These are phyloP conservation scores for Paecilomyces formosus DNA, from an alignment of 2,329 filamentous ascomycete species.

Conservation along the genomic window DNA sequence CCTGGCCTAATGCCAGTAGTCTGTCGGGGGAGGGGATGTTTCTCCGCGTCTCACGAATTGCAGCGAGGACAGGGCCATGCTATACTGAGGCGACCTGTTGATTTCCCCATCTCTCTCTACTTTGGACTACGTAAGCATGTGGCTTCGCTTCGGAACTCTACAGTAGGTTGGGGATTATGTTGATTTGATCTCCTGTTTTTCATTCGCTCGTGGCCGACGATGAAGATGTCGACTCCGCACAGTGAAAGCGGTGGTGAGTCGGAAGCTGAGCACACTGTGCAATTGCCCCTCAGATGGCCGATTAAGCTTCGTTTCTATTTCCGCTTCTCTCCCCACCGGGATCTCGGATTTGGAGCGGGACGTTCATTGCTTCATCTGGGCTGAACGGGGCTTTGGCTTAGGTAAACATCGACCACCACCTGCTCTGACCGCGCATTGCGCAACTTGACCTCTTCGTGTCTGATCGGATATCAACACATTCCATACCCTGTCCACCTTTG, in stretches of 20 bases:
- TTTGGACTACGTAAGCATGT: neutral
- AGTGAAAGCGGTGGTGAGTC: neutral
- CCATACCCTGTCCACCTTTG: neutral
- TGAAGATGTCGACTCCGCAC: neutral
- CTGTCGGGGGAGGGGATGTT: neutral
- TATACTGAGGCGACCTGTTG: neutral
- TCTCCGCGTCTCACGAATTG: neutral
- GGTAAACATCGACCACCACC: constrained; percentile 19
- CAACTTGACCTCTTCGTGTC: constrained; percentile 20
- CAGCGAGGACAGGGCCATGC: neutral
- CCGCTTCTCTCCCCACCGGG: neutral
- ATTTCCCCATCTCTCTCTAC: neutral
- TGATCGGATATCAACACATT: constrained; percentile 2
- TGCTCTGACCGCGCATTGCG: constrained; percentile 11
- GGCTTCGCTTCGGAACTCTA: neutral
- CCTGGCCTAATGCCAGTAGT: constrained; percentile 8
- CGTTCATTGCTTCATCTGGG: constrained; percentile 9
- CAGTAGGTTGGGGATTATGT: neutral
- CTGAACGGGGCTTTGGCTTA: constrained; percentile 15
- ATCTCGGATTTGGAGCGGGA: neutral
- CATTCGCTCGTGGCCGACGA: neutral
- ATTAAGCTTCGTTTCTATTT: neutral
- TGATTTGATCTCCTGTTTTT: neutral
- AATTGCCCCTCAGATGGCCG: neutral
- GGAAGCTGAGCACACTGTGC: neutral